Percentiles rank a stretch among this genome's conserved stretches.
phyloP scores from a whole-genome alignment of 768 basidiomycete species.

The Tricholoma sp. region DNA sequence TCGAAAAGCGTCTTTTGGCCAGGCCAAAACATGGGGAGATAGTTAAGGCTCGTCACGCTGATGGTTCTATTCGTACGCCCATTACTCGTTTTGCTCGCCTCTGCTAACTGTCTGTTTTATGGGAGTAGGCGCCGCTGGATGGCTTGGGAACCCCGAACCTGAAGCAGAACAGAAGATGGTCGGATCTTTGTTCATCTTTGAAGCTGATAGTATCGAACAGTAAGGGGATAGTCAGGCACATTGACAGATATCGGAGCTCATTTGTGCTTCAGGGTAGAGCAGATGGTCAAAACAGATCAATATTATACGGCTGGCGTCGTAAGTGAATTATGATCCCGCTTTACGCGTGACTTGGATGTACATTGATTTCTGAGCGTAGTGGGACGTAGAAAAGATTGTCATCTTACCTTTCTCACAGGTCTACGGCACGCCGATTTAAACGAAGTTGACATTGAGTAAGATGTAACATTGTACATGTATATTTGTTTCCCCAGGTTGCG shows the following conservation, averaged over 20 bases:
- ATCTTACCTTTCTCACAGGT: constrained; percentile 43
- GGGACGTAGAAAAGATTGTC: constrained; percentile 51
- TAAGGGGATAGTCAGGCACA: constrained; percentile 14
- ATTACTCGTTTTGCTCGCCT: not conserved
- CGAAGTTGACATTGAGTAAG: not conserved
- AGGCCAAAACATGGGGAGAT: constrained; percentile 45
- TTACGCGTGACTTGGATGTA: not conserved
- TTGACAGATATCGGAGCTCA: not conserved
- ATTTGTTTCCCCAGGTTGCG: not conserved
- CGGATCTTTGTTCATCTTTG: constrained; percentile 53
- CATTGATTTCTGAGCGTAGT: constrained; percentile 27
- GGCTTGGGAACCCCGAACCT: constrained; percentile 52
- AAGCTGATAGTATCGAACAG: constrained; percentile 50
- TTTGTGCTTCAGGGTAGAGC: constrained; percentile 30
- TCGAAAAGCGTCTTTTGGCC: constrained; percentile 52
- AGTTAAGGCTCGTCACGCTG: constrained; percentile 34
- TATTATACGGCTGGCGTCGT: constrained; percentile 40
- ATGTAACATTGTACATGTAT: not conserved
- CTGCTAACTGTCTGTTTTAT: not conserved
- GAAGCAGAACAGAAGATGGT: constrained; percentile 50
- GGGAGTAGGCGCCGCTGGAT: constrained; percentile 50
- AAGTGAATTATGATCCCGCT: constrained; percentile 11
- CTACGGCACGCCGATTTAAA: constrained; percentile 20
- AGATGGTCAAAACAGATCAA: constrained; percentile 33
- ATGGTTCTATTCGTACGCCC: constrained; percentile 47